Conservation (phyloP, 2,329 filamentous ascomycete species). For the Pseudocercospora musae region DNA sequence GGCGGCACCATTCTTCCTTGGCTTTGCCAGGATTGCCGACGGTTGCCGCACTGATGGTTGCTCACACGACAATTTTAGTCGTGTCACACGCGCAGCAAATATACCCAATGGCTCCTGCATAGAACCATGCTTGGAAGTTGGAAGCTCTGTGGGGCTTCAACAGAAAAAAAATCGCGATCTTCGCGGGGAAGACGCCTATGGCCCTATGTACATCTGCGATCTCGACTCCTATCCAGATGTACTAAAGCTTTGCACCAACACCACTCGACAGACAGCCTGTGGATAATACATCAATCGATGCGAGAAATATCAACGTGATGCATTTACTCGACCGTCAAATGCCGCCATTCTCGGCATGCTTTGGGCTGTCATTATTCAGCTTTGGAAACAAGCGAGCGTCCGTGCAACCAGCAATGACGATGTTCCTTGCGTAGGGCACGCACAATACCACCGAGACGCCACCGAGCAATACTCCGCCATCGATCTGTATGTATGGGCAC, state of each 20-base stretch:
- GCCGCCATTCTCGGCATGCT: slow-evolving; percentile 4
- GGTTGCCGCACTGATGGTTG: not conserved
- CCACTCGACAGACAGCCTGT: not conserved
- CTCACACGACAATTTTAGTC: not conserved
- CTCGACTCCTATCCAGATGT: not conserved
- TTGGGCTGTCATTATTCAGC: not conserved
- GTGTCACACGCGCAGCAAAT: not conserved
- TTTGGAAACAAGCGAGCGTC: slow-evolving; percentile 9
- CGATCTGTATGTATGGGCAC: slow-evolving; percentile 11
- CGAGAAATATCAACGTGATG: not conserved
- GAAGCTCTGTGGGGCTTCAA: not conserved
- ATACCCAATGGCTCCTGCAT: not conserved
- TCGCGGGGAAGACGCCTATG: not conserved
- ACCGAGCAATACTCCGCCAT: slow-evolving; percentile 19
- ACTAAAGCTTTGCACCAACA: not conserved
- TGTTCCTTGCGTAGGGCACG: not conserved
- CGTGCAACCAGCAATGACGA: slow-evolving; percentile 15
- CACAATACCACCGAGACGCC: slow-evolving; percentile 19
- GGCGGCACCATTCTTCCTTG: not conserved
- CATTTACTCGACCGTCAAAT: slow-evolving; percentile 2
- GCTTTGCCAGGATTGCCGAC: not conserved
- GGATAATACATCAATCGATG: not conserved
- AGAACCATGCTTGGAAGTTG: too few relatives aligned
- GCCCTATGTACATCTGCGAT: not conserved
- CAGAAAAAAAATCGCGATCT: slow-evolving; percentile 8